Base-by-base conservation (phyloP, 2,329 filamentous ascomycete genomes). In the Geosmithia flava region DNA sequence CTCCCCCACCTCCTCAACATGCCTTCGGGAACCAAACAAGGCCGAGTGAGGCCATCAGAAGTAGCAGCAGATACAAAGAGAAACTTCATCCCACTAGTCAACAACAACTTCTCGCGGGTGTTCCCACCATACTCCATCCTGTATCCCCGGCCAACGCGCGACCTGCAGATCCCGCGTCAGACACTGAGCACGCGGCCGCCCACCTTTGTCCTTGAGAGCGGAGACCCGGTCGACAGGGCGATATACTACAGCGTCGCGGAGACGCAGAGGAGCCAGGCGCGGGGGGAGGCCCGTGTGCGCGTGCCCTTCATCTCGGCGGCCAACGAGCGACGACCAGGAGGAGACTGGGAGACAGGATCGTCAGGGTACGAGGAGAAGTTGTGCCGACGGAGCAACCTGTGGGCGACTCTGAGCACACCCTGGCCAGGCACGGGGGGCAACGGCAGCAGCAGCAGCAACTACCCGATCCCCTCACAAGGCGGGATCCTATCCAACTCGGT, bases 301-400 rank as follows among this genome's bases (percentile, higher is more conserved):
- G 74, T 86, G 48, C 80, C 82, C 0, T 81, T 87, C 50, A 77
- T 87, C 52, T 87, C 83, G 54, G 76, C 80, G 48, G 85, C 85
- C 45, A 87, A 89, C 64, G 85, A 89, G 60, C 85, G 83, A 58
- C 73, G 83, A 39, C 75, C 85, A 1, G 85, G 85, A 10, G 85
- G 85, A n/a, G 84, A 89, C 59, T 90, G 85, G 85, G 84, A 88
- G 56, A 83, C 75, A 7, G 73, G 72, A 51, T 70, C 66, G 13
- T 61, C 66, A 2, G 67, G 68, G 33, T 69, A 69, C 51, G 68
- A 70, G 66, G 85, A 89, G 63, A 82, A 82, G 54, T 74, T 90
- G 39, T 86, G 84, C 57, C 75, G 85, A 51, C 73, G 85, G 55
- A 87, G 83, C 66, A 88, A 83, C 53, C 74, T 90, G 33, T 82